These are phyloP conservation scores for Thalassiosira hispida DNA, from an alignment of 352 stramenopile genomes.

Conservation along the genomic window DNA sequence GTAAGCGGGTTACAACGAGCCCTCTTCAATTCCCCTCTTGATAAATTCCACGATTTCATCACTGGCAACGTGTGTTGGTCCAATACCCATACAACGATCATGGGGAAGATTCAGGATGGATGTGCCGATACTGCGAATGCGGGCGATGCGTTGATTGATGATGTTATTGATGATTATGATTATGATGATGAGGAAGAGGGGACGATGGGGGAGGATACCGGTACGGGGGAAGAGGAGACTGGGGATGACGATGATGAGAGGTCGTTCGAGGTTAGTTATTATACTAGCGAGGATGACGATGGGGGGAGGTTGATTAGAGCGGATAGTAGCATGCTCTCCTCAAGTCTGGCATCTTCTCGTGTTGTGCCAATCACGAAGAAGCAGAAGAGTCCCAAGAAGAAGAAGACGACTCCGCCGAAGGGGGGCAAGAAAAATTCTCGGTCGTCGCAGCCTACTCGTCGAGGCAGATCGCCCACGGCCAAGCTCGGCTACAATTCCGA, in stretches of 20 bases:
- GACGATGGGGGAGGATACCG: background rate
- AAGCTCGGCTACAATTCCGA: slow-evolving; percentile 26
- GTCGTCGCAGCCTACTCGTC: background rate
- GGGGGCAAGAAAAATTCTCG: slow-evolving; percentile 4
- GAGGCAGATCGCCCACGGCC: slow-evolving; percentile 19
- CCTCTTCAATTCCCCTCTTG: slow-evolving; percentile 3
- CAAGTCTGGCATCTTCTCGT: too few species aligned
- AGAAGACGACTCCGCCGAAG: background rate
- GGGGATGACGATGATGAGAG: background rate
- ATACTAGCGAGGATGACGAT: too few species aligned
- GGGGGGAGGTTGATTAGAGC: too few species aligned
- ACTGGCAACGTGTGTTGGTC: slow-evolving; percentile 12
- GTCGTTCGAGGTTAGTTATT: too few species aligned
- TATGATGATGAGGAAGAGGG: slow-evolving; percentile 3
- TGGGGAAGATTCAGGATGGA: too few species aligned
- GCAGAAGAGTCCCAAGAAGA: background rate
- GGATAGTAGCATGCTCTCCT: too few species aligned
- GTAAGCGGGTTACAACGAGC: too few species aligned
- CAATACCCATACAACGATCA: too few species aligned
- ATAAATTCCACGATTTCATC: slow-evolving; percentile 25
- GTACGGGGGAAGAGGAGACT: background rate
- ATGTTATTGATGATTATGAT: background rate
- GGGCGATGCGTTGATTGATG: background rate
- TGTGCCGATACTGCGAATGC: background rate
- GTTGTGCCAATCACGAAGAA: background rate